Conservation (phyloP, 140 eudicot genomes). For the Flaveria floridana region DNA sequence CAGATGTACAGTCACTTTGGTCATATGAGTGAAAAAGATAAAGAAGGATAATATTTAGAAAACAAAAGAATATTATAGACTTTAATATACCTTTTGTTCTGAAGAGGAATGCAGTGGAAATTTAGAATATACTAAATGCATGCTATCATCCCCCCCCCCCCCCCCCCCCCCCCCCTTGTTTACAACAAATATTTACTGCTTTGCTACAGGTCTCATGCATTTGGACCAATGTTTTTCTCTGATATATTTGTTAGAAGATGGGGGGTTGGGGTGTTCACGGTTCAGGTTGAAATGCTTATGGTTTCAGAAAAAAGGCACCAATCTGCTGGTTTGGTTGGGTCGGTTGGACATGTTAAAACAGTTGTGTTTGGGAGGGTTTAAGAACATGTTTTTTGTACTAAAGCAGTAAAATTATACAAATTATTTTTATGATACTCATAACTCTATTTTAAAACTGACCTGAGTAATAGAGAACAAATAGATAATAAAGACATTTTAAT, state of each 20-base stretch:
- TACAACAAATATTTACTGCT: background rate
- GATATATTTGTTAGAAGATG: background rate
- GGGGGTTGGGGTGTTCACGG: background rate
- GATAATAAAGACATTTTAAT: too few species aligned
- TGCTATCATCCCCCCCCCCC: slow-evolving; percentile 30
- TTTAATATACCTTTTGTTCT: slow-evolving; percentile 39
- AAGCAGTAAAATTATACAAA: too few species aligned
- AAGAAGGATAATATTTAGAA: slow-evolving; percentile 16
- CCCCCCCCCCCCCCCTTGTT: background rate
- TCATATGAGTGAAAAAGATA: slow-evolving; percentile 57
- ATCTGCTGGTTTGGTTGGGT: too few species aligned
- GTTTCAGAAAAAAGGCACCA: too few species aligned
- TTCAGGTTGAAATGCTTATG: too few species aligned
- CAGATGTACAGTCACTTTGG: slow-evolving; percentile 86
- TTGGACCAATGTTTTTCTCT: background rate
- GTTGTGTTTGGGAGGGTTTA: too few species aligned
- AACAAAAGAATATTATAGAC: slow-evolving; percentile 29
- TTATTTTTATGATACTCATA: too few species aligned
- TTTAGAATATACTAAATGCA: slow-evolving; percentile 47
- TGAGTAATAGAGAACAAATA: too few species aligned
- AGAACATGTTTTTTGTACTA: too few species aligned
- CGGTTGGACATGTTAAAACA: too few species aligned
- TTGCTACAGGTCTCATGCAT: slow-evolving; percentile 6
- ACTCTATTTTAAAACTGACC: too few species aligned
- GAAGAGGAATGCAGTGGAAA: slow-evolving; percentile 44